Percentiles rank a stretch among this genome's conserved stretches.
Conservation (phyloP, 768 basidiomycete species). For the Lentinula aciculospora region DNA sequence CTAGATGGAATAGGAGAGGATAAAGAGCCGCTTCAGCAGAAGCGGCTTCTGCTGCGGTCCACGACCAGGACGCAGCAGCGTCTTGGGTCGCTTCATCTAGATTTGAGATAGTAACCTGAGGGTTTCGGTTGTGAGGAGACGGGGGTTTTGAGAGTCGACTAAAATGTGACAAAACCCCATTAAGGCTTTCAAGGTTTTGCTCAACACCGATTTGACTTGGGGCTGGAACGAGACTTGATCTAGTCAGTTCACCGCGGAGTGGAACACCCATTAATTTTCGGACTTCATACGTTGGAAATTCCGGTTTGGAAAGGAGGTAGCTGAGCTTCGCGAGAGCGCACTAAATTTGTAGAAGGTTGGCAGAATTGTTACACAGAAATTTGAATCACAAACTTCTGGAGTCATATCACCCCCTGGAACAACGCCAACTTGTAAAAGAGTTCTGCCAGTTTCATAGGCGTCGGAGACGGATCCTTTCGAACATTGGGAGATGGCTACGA, state of each 20-base stretch:
- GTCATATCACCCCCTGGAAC: slow-evolving; percentile 92
- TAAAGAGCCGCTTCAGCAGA: slow-evolving; percentile 65
- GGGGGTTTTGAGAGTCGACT: slow-evolving; percentile 50
- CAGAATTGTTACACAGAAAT: neutral
- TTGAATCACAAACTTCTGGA: slow-evolving; percentile 58
- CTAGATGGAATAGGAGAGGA: slow-evolving; percentile 76
- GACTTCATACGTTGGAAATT: slow-evolving; percentile 62
- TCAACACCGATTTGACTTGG: slow-evolving; percentile 40
- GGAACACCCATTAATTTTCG: slow-evolving; percentile 72
- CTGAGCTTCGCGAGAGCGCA: slow-evolving; percentile 87
- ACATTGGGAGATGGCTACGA: slow-evolving; percentile 92
- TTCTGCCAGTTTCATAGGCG: slow-evolving; percentile 75
- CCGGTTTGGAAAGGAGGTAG: slow-evolving; percentile 84
- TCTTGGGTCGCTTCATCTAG: slow-evolving; percentile 35
- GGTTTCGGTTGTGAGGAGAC: slow-evolving; percentile 23
- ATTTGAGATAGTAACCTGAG: slow-evolving; percentile 22
- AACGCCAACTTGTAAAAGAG: slow-evolving; percentile 67
- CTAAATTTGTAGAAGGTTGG: slow-evolving; percentile 29
- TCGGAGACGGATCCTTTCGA: slow-evolving; percentile 80
- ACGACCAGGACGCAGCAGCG: slow-evolving; percentile 65
- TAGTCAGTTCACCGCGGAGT: slow-evolving; percentile 85
- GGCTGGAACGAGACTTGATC: slow-evolving; percentile 34
- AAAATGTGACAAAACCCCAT: slow-evolving; percentile 62
- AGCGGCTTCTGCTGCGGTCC: slow-evolving; percentile 71
- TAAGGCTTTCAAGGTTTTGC: slow-evolving; percentile 53